phyloP scores from a whole-genome alignment of 2,329 filamentous ascomycete genomes.

The Corniculantispora saksenae region DNA sequence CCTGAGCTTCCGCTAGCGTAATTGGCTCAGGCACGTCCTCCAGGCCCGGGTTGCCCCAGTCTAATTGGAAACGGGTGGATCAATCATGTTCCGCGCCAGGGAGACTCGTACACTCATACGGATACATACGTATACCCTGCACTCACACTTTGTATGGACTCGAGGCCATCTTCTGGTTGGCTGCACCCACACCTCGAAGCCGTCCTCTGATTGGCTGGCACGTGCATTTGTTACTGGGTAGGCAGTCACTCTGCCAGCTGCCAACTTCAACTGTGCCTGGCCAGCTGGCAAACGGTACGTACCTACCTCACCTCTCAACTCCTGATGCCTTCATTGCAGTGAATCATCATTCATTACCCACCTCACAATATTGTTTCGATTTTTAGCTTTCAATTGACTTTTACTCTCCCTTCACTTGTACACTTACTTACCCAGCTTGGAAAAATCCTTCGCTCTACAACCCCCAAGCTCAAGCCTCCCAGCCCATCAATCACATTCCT shows the following conservation, averaged over 20 bases:
- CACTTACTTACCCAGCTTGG: background rate
- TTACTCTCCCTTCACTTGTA: background rate
- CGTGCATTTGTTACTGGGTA: conserved; percentile 10
- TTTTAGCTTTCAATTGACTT: background rate
- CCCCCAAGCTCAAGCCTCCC: background rate
- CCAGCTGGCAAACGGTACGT: background rate
- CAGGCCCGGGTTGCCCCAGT: conserved; percentile 6
- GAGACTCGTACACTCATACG: background rate
- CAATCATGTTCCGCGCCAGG: conserved; percentile 17
- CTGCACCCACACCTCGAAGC: no score
- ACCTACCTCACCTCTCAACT: background rate
- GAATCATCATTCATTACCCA: background rate
- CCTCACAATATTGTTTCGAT: background rate
- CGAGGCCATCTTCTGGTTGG: no score
- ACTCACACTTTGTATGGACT: no score
- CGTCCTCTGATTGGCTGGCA: conserved; percentile 9
- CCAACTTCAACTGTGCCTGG: background rate
- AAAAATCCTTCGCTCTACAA: background rate
- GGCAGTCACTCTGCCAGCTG: no score
- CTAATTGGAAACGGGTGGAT: conserved; percentile 18
- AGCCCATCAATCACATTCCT: background rate
- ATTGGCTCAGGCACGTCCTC: conserved; percentile 13
- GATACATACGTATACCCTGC: no score
- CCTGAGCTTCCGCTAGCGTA: background rate
- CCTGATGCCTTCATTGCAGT: background rate